Conservation (phyloP, 768 basidiomycete genomes). For the Dioszegia hungarica region DNA sequence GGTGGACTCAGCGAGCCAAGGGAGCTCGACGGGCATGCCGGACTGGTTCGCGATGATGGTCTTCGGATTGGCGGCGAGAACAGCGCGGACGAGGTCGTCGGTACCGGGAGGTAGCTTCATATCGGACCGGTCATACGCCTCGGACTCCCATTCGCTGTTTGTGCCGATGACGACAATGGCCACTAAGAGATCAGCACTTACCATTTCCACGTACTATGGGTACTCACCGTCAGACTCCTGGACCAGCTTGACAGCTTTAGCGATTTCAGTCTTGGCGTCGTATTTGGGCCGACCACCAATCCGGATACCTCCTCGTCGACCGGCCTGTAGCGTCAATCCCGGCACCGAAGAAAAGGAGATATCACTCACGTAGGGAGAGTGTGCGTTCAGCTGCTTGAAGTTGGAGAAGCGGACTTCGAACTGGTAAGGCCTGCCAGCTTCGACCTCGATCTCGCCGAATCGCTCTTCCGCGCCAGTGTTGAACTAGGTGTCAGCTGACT, state of each 20-base stretch:
- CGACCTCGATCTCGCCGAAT: conserved; percentile 14
- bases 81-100: conserved; percentile 34
- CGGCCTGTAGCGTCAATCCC: conserved; percentile 14
- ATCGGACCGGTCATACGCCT: conserved; percentile 67
- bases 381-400: conserved; percentile 37
- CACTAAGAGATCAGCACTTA: conserved; percentile 17
- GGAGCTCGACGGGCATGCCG: conserved; percentile 59
- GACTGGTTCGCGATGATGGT: conserved; percentile 32
- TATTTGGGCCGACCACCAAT: conserved; percentile 22
- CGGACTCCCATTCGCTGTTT: conserved; percentile 68
- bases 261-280: conserved; percentile 54
- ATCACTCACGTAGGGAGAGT: conserved; percentile 35
- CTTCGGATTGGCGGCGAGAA: conserved; percentile 33
- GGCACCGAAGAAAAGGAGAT: background rate
- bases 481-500: conserved; percentile 13
- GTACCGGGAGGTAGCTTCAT: conserved; percentile 50
- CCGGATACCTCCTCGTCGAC: conserved; percentile 37
- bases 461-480: conserved; percentile 27
- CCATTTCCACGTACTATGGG: background rate
- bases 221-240: conserved; percentile 53
- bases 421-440: conserved; percentile 20
- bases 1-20: conserved; percentile 59
- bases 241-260: conserved; percentile 58
- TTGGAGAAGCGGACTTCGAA: conserved; percentile 38
- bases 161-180: conserved; percentile 60